Evolutionary conservation across 805 yeast species (phyloP).

Genomic region (Clavispora phyllophila): DNA sequence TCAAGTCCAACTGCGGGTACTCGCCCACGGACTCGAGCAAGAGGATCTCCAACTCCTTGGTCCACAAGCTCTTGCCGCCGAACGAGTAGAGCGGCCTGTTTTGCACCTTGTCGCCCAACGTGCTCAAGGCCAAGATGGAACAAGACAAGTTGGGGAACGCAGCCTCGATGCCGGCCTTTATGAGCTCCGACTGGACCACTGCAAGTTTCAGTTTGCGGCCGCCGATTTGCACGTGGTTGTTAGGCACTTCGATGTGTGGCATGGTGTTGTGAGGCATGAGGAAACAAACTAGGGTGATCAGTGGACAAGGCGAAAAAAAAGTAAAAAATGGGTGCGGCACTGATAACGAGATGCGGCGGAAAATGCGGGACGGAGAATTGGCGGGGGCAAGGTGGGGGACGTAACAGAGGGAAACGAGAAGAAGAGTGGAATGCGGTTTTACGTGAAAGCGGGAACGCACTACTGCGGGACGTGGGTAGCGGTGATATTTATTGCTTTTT

Average conservation of each 20-base stretch:
- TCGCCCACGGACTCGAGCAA: slow-evolving; percentile 57
- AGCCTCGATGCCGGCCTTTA: slow-evolving; percentile 53
- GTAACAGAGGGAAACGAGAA: not conserved
- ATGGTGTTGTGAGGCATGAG: slow-evolving; percentile 18
- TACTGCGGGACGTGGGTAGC: too few relatives aligned
- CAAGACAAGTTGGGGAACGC: slow-evolving; percentile 64
- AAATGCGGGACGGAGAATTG: not conserved
- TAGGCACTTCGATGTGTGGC: slow-evolving; percentile 20
- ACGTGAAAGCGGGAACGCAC: too few relatives aligned
- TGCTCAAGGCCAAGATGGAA: slow-evolving; percentile 72
- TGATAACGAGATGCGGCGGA: not conserved
- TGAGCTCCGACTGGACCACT: slow-evolving; percentile 75
- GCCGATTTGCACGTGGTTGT: slow-evolving; percentile 54
- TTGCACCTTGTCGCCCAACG: slow-evolving; percentile 88
- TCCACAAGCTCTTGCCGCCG: slow-evolving; percentile 97
- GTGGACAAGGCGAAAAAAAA: slow-evolving; percentile 2
- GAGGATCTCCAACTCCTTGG: slow-evolving; percentile 84
- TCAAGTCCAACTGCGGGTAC: slow-evolving; percentile 70
- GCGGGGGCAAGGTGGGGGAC: not conserved
- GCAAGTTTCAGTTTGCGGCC: slow-evolving; percentile 89
- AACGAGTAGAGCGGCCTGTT: slow-evolving; percentile 84
- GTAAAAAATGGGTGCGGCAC: slow-evolving; percentile 1
- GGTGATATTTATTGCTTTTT: not conserved
- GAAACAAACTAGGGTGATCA: slow-evolving; percentile 2
- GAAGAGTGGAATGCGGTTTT: too few relatives aligned